Evolutionary conservation across 108 stramenopile genomes (phyloP).

Genomic region (Stephanodiscus minutulus): DNA sequence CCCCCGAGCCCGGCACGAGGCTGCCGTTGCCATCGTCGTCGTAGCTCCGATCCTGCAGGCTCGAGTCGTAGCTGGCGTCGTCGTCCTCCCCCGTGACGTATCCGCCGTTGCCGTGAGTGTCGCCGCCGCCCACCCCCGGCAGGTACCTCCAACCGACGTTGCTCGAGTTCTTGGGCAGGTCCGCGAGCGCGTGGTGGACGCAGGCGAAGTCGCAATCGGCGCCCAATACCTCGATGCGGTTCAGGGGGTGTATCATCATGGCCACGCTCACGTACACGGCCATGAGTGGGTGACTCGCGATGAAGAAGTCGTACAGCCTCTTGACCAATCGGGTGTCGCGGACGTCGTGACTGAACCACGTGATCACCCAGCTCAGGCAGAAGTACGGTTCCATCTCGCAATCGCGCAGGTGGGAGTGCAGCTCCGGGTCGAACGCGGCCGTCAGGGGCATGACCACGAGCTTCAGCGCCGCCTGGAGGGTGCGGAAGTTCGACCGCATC

Average conservation of each 20-base stretch:
- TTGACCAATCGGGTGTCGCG: constrained; percentile 82
- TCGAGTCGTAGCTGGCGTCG: constrained; percentile 36
- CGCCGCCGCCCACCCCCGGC: constrained; percentile 21
- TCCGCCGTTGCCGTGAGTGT: constrained; percentile 18
- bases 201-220: constrained; percentile 89
- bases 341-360: constrained; percentile 93
- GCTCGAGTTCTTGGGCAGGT: constrained; percentile 77
- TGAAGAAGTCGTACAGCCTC: constrained; percentile 88
- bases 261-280: constrained; percentile 79
- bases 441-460: constrained; percentile 72
- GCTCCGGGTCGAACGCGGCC: constrained; percentile 57
- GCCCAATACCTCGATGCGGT: constrained; percentile 74
- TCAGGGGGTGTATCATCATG: constrained; percentile 81
- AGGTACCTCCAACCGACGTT: constrained; percentile 73
- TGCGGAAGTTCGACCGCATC: constrained; percentile 57
- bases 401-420: constrained; percentile 77
- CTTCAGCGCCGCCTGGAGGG: constrained; percentile 66
- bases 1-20: constrained; percentile 11
- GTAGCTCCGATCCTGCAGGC: constrained; percentile 28
- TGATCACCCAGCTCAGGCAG: constrained; percentile 85
- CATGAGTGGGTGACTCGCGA: constrained; percentile 81
- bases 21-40: constrained; percentile 36
- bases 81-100: constrained; percentile 65
- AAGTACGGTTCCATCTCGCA: constrained; percentile 92
- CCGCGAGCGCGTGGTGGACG: constrained; percentile 77